Percentiles rank a stretch among this genome's conserved stretches.
These are phyloP conservation scores for Acacia melanoxylon DNA, from an alignment of 306 rosid species.

Conservation along the genomic window DNA sequence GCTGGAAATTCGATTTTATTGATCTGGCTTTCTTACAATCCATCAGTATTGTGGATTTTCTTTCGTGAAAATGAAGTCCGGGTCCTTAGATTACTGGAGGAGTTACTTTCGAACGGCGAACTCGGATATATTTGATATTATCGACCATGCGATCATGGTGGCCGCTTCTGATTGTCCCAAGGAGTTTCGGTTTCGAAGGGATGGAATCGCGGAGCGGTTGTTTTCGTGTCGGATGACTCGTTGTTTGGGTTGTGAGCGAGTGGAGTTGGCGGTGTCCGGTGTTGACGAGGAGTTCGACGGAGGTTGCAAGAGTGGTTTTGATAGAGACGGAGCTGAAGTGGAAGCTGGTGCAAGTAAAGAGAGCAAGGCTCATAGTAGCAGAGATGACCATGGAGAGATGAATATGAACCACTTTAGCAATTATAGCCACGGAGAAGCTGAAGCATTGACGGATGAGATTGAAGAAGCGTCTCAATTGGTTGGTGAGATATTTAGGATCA, in stretches of 20 bases:
- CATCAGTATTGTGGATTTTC: slow-evolving; percentile 2
- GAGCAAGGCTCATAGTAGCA: slow-evolving; percentile 63
- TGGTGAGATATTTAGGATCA: slow-evolving; percentile 79
- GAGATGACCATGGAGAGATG: slow-evolving; percentile 57
- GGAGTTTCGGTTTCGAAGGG: slow-evolving; percentile 68
- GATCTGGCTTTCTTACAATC: slow-evolving; percentile 16
- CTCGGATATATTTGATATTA: slow-evolving; percentile 67
- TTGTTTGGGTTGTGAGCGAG: slow-evolving; percentile 64
- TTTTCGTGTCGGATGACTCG: slow-evolving; percentile 50
- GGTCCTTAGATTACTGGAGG: slow-evolving; percentile 70
- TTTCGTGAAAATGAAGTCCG: slow-evolving; percentile 48
- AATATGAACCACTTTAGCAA: slow-evolving; percentile 51
- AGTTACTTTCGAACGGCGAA: slow-evolving; percentile 61
- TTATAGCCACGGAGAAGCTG: slow-evolving; percentile 77
- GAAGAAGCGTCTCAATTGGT: slow-evolving; percentile 65
- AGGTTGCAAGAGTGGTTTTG: slow-evolving; percentile 45
- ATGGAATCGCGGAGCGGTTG: slow-evolving; percentile 64
- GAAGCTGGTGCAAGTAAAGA: slow-evolving; percentile 81
- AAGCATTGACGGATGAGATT: slow-evolving; percentile 91
- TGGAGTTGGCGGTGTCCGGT: slow-evolving; percentile 50
- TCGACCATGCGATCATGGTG: slow-evolving; percentile 77
- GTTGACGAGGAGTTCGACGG: slow-evolving; percentile 29
- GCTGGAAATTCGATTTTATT: neutral
- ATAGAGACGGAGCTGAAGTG: slow-evolving; percentile 43
- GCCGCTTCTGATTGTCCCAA: slow-evolving; percentile 81